Conservation (phyloP, 2,329 filamentous ascomycete genomes). For the Emergomyces orientalis region DNA sequence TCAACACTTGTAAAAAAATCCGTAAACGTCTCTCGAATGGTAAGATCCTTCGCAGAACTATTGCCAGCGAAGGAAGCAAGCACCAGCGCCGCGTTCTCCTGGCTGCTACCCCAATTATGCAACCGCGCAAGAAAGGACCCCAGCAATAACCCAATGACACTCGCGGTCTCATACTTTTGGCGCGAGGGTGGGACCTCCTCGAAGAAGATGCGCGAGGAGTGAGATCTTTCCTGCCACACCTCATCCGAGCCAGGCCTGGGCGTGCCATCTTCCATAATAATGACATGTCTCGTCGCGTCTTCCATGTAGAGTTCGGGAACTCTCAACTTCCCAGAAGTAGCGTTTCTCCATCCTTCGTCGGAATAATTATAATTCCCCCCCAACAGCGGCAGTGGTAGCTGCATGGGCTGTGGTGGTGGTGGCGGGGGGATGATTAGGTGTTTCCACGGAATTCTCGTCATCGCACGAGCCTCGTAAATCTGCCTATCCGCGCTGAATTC, state of each 20-base stretch:
- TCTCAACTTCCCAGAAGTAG: background rate
- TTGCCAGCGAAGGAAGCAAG: background rate
- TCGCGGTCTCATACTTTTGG: background rate
- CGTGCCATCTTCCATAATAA: background rate
- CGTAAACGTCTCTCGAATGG: too few species aligned
- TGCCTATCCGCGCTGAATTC: conserved; percentile 1
- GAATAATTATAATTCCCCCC: too few species aligned
- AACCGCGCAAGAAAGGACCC: background rate
- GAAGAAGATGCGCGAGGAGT: background rate
- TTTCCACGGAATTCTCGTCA: background rate
- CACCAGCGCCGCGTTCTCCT: background rate
- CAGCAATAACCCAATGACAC: background rate
- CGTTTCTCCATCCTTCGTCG: background rate
- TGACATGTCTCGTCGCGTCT: background rate
- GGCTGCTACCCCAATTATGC: background rate
- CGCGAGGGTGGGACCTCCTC: background rate
- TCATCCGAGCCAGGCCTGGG: background rate
- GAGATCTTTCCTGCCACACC: background rate
- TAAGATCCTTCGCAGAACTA: background rate
- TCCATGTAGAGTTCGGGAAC: background rate
- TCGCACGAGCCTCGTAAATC: background rate
- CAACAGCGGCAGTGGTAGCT: too few species aligned
- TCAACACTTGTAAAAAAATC: too few species aligned
- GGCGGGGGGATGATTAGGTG: background rate
- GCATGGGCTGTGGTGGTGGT: too few species aligned